phyloP scores from a whole-genome alignment of 2,329 filamentous ascomycete species.

The Lomentospora prolificans region DNA sequence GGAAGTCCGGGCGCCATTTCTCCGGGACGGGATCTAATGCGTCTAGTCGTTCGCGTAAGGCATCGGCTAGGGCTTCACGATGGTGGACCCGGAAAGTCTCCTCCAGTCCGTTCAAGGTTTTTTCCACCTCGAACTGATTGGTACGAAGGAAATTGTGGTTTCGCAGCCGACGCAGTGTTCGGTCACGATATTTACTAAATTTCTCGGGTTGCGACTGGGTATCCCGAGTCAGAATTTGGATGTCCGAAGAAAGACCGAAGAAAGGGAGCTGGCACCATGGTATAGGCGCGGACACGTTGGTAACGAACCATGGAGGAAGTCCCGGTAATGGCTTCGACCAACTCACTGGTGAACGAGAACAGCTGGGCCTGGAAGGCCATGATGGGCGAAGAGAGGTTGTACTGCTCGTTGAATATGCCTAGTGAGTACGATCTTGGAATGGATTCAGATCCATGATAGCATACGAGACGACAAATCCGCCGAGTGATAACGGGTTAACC shows the following conservation, averaged over 20 bases:
- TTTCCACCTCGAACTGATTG: conserved; percentile 65
- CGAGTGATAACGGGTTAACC: no score
- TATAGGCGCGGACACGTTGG: not conserved
- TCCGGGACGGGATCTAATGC: conserved; percentile 43
- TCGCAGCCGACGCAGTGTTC: conserved; percentile 39
- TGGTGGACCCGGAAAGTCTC: conserved; percentile 79
- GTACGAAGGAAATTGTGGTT: conserved; percentile 52
- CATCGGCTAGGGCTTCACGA: conserved; percentile 69
- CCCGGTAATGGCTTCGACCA: conserved; percentile 56
- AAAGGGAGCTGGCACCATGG: not conserved
- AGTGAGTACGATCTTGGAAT: not conserved
- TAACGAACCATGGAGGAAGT: conserved; percentile 38
- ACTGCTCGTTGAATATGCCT: not conserved
- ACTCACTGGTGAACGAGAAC: conserved; percentile 56
- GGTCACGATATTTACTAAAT: conserved; percentile 37
- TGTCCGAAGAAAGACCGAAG: not conserved
- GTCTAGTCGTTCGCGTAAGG: conserved; percentile 48
- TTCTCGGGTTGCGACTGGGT: conserved; percentile 10
- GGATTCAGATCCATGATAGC: not conserved
- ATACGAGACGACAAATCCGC: no score
- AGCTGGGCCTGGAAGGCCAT: conserved; percentile 67
- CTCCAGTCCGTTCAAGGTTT: conserved; percentile 59
- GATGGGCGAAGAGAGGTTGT: not conserved
- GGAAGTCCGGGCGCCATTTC: conserved; percentile 68
- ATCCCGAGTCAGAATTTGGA: not conserved